Base-by-base conservation (phyloP, 345 rosid genomes). In the Linum usitatissimum region DNA sequence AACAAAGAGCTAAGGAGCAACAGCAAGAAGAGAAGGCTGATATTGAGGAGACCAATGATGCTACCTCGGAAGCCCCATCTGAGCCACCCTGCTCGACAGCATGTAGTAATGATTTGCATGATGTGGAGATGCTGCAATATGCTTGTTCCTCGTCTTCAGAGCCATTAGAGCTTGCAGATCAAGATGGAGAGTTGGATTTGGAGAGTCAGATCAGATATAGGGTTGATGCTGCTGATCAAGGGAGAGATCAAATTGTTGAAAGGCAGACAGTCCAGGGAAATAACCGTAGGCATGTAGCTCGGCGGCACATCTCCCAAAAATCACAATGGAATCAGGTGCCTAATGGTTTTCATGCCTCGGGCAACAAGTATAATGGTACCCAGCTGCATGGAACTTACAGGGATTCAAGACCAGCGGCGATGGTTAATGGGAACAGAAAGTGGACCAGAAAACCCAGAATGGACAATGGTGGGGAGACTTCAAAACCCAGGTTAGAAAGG, bases 1-100 rank as follows among this genome's bases (percentile, higher is more conserved):
- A 86, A 61, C 92, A 76, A 70, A 87, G 78, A 78, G 86, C 84
- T 60, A 93, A 84, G 79, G 96, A 82, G 57, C 91, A 79, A 62
- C 78, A 66, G 66, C 69, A 68, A 42, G 79, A 51, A 61, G 76
- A 78, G 66, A 62, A 78, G 53, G 73, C 66, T 61, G 68, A 77
- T 54, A 56, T 64, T 40, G 61, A 75, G 73, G 80, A 74, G 64
- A 64, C 69, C 59, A 77, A 62, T 65, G 83, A 78, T 66, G 78
- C 78, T 57, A 65, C 65, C 1, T 66, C 66, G 64, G 86, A 82
- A 65, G 79, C 75, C 65, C 78, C 49, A 57, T 72, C 76, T 39
- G 94, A 84, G 63, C 60, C 80, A 55, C 73, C 85, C 12, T 63
- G 74, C 68, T 71, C 76, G 57, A 65, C 68, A 57, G 65, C 74